These are phyloP conservation scores for Lepidium sativum DNA, from an alignment of 345 rosid species.

Conservation along the genomic window DNA sequence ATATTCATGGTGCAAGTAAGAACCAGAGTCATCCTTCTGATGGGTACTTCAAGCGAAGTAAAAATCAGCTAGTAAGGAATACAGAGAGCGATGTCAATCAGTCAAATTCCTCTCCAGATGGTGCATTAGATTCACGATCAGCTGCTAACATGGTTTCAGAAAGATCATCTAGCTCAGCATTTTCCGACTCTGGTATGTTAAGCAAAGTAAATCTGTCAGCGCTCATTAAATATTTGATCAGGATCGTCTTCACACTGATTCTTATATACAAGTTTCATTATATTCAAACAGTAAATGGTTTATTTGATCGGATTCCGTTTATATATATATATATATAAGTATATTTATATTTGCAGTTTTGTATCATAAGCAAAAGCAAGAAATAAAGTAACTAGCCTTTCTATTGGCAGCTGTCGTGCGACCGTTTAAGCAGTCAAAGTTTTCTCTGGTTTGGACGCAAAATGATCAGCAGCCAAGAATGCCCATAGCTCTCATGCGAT, in stretches of 20 bases:
- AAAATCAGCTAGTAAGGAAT: constrained; percentile 79
- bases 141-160: constrained; percentile 32
- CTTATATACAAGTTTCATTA: neutral
- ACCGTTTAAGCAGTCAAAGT: constrained; percentile 44
- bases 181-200: constrained; percentile 30
- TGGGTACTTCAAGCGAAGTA: constrained; percentile 72
- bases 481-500: constrained; percentile 28
- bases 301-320: constrained; percentile 1
- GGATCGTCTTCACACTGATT: neutral
- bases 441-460: constrained; percentile 73
- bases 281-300: neutral
- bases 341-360: neutral
- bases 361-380: neutral
- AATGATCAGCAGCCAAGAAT: constrained; percentile 36
- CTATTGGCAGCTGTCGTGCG: constrained; percentile 38
- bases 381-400: constrained; percentile 3
- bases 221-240: neutral
- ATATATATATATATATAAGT: neutral
- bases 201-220: neutral
- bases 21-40: constrained; percentile 37
- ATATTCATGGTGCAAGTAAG: constrained; percentile 30
- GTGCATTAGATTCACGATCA: constrained; percentile 31
- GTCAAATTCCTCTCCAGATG: constrained; percentile 24
- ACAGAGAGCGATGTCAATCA: constrained; percentile 37
- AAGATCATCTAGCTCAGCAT: constrained; percentile 36